phyloP scores from a whole-genome alignment of 2,329 filamentous ascomycete genomes.

The Didymella sp. region DNA sequence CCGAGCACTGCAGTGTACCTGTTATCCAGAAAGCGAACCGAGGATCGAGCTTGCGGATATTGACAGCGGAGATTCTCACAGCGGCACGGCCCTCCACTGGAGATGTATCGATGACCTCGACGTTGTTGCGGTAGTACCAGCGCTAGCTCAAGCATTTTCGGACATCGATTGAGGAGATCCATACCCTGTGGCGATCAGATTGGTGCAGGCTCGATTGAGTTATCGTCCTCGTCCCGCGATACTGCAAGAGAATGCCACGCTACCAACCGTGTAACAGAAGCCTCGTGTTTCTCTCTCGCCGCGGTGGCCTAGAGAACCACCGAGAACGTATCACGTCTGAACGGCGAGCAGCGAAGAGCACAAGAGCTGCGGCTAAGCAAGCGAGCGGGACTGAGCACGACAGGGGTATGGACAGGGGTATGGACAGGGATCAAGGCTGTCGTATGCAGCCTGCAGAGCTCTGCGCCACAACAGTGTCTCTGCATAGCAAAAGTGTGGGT shows the following conservation, averaged over 20 bases:
- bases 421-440: not conserved
- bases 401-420: constrained; percentile 7
- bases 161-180: constrained; percentile 23
- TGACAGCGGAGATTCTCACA: not conserved
- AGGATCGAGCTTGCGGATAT: not conserved
- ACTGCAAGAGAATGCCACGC: constrained; percentile 4
- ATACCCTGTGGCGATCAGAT: constrained; percentile 13
- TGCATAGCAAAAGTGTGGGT: not conserved
- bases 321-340: not conserved
- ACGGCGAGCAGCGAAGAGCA: constrained; percentile 2
- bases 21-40: constrained; percentile 2
- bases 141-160: constrained; percentile 12
- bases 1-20: constrained; percentile 7
- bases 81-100: constrained; percentile 3
- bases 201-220: not conserved
- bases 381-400: not conserved
- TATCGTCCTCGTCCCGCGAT: constrained; percentile 1
- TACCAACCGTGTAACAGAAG: constrained; percentile 3
- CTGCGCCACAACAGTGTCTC: not conserved
- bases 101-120: constrained; percentile 8
- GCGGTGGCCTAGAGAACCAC: not conserved
- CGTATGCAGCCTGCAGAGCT: not conserved
- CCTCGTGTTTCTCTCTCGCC: constrained; percentile 8
- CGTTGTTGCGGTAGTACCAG: constrained; percentile 8
- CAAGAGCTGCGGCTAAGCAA: not conserved